phyloP scores from a whole-genome alignment of 73 alveolate species.

The Paramecium sexaurelia region DNA sequence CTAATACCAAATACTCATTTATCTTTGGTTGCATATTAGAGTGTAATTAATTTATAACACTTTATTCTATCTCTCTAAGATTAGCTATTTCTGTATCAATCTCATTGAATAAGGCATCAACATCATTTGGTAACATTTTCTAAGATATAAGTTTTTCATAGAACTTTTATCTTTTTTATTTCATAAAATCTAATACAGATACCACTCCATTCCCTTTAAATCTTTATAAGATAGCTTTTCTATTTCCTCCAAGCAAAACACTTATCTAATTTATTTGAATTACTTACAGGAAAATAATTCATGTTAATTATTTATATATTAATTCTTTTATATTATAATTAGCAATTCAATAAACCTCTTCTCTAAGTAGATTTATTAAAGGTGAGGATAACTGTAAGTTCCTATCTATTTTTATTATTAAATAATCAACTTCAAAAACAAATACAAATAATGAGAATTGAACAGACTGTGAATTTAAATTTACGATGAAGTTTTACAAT shows the following conservation, averaged over 20 bases:
- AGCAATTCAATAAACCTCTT: background rate
- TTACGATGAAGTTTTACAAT: too few relatives aligned
- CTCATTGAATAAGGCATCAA: background rate
- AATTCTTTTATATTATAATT: background rate
- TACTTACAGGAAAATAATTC: constrained; percentile 29
- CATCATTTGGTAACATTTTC: background rate
- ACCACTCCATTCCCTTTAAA: constrained; percentile 3
- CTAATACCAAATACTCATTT: background rate
- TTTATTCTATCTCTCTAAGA: background rate
- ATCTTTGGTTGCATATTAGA: background rate
- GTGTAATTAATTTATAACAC: background rate
- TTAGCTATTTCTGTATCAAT: background rate
- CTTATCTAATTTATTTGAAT: background rate
- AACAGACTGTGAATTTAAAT: too few relatives aligned
- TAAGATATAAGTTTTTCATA: background rate
- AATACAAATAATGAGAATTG: too few relatives aligned
- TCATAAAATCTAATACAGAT: background rate
- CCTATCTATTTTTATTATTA: background rate
- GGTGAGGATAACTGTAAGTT: background rate
- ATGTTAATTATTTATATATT: background rate
- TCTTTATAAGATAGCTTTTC: background rate
- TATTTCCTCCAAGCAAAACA: background rate
- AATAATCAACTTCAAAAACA: background rate
- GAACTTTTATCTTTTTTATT: background rate
- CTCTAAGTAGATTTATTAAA: background rate